A percentile compares a stretch with the other conserved stretches of the same genome.
phyloP scores from a whole-genome alignment of 148 eudicot genomes.

The Hydrangea macrophylla region DNA sequence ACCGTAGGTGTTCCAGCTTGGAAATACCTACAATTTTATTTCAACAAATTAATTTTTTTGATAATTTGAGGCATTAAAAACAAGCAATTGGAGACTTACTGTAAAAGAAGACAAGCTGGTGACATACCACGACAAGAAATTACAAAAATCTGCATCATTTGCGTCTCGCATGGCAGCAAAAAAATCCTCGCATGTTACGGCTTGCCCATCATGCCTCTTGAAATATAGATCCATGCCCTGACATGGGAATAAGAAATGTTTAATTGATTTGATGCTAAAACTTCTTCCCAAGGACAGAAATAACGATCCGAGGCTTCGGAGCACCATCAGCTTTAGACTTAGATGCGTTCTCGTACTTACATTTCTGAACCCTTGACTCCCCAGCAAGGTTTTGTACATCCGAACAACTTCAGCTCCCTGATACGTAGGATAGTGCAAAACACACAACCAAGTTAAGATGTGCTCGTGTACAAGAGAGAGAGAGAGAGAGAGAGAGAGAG shows the following conservation, averaged over 20 bases:
- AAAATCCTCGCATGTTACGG: conserved; percentile 97
- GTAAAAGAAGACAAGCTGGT: neutral
- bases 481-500: neutral
- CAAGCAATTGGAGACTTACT: neutral
- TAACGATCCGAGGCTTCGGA: neutral
- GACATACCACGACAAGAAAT: conserved; percentile 78
- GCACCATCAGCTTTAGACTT: neutral
- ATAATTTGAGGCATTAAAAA: conserved; percentile 7
- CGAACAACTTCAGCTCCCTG: conserved; percentile 99
- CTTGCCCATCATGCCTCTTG: conserved; percentile 97
- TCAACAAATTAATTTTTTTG: conserved; percentile 3
- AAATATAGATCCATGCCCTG: conserved; percentile 98
- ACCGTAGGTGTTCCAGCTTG: conserved; percentile 96
- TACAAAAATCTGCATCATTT: conserved; percentile 86
- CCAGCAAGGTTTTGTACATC: conserved; percentile 97
- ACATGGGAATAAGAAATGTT: conserved; percentile 6
- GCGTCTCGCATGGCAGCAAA: conserved; percentile 97
- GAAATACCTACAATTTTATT: conserved; percentile 61
- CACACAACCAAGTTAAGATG: neutral
- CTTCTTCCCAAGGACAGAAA: neutral
- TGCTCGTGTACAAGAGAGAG: neutral
- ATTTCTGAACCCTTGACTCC: conserved; percentile 85
- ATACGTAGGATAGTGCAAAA: conserved; percentile 6
- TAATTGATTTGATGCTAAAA: neutral
- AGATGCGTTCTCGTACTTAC: conserved; percentile 27